phyloP scores from a whole-genome alignment of 495 filamentous ascomycete genomes.

The Neurospora discreta region DNA sequence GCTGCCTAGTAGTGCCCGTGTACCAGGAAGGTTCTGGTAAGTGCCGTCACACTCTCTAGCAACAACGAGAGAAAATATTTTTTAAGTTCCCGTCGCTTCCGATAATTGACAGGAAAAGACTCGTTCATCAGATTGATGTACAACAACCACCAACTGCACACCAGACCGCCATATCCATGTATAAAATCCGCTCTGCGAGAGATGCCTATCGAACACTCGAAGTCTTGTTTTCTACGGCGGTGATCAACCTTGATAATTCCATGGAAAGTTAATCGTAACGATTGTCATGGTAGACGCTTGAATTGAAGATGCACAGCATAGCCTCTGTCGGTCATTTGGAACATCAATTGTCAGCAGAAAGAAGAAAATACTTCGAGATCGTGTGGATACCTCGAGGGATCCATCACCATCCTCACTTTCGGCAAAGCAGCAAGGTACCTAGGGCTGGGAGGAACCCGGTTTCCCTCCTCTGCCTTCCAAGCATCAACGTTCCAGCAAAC shows the following conservation, averaged over 20 bases:
- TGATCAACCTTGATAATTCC: background rate
- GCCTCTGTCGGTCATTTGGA: background rate
- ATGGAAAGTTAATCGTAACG: background rate
- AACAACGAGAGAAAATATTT: background rate
- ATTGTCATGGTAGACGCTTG: background rate
- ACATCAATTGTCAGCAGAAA: background rate
- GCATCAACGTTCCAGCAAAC: background rate
- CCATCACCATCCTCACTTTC: background rate
- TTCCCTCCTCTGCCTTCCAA: background rate
- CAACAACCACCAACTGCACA: background rate
- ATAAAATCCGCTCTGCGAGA: background rate
- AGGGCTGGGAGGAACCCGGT: background rate
- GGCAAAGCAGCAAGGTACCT: background rate
- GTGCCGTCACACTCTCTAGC: background rate
- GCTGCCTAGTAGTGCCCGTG: background rate
- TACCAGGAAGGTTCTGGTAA: background rate
- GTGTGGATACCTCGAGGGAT: background rate
- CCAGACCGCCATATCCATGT: background rate
- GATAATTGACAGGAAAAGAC: background rate
- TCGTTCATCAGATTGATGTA: background rate
- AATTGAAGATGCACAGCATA: background rate
- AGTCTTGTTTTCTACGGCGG: background rate
- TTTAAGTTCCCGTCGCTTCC: background rate
- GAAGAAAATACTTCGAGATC: background rate
- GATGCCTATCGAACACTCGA: background rate